Percentiles rank a stretch among this genome's conserved stretches.
phyloP scores from a whole-genome alignment of 331 rosid genomes.

The Malus hybrid region DNA sequence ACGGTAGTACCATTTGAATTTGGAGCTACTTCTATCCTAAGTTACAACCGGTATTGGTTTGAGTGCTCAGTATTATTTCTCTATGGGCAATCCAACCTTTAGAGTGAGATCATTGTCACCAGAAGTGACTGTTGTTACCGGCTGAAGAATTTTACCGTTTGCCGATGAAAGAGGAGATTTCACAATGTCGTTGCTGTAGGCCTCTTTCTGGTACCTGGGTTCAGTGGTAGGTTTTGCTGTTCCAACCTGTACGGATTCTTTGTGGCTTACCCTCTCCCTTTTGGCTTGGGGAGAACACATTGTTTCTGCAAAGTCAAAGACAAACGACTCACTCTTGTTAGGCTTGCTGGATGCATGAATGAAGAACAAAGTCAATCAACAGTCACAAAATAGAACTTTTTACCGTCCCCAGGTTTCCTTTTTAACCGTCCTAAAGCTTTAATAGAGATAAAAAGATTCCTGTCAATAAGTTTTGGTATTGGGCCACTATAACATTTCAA shows the following conservation, averaged over 20 bases:
- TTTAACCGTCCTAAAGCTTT: background rate
- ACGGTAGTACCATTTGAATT: background rate
- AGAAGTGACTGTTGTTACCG: slow-evolving; percentile 18
- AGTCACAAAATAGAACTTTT: slow-evolving; percentile 10
- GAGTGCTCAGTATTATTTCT: slow-evolving; percentile 15
- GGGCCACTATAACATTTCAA: background rate
- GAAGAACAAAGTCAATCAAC: background rate
- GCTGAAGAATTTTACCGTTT: slow-evolving; percentile 13
- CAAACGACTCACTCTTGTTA: slow-evolving; percentile 1
- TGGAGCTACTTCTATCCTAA: slow-evolving; percentile 4
- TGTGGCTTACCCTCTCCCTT: slow-evolving; percentile 8
- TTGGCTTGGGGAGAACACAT: slow-evolving; percentile 23
- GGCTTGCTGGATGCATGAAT: background rate
- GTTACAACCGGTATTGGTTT: background rate
- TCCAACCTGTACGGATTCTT: slow-evolving; percentile 17
- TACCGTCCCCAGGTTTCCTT: background rate
- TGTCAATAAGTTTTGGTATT: background rate
- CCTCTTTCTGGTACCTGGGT: slow-evolving; percentile 19
- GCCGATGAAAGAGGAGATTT: slow-evolving; percentile 23
- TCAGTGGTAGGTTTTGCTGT: slow-evolving; percentile 22
- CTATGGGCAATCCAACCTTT: slow-evolving; percentile 16
- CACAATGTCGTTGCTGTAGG: slow-evolving; percentile 19
- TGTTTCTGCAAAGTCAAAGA: slow-evolving; percentile 34
- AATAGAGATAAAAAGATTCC: background rate
- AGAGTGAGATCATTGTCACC: slow-evolving; percentile 22